phyloP scores from a whole-genome alignment of 78 protist species.

The Polysphondylium violaceum region DNA sequence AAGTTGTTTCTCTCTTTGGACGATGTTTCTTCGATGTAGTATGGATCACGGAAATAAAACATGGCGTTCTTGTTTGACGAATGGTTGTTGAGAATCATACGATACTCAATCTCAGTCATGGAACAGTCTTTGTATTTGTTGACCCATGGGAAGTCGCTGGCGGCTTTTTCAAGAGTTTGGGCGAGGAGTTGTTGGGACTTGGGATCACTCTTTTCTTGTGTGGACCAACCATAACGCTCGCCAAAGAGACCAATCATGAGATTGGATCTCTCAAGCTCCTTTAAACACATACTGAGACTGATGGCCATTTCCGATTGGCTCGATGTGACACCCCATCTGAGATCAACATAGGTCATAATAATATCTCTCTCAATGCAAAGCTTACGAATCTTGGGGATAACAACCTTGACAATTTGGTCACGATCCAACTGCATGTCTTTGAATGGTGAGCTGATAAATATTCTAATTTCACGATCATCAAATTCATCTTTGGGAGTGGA shows the following conservation, averaged over 20 bases:
- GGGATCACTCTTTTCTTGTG: slow-evolving; percentile 58
- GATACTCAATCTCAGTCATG: slow-evolving; percentile 79
- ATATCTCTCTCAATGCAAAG: slow-evolving; percentile 79
- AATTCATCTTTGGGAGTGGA: slow-evolving; percentile 16
- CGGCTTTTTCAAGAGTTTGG: slow-evolving; percentile 64
- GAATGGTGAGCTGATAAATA: slow-evolving; percentile 81
- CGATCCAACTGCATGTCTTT: slow-evolving; percentile 84
- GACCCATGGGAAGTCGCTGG: slow-evolving; percentile 79
- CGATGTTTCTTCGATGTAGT: slow-evolving; percentile 60
- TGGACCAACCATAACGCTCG: slow-evolving; percentile 85
- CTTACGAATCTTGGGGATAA: slow-evolving; percentile 80
- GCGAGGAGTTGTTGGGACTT: slow-evolving; percentile 53
- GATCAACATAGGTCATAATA: slow-evolving; percentile 63
- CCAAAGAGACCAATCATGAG: slow-evolving; percentile 77
- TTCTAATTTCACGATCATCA: slow-evolving; percentile 67
- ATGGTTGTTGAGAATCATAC: slow-evolving; percentile 19
- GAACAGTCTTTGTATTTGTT: slow-evolving; percentile 54
- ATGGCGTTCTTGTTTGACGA: neutral
- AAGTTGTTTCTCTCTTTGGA: slow-evolving; percentile 52
- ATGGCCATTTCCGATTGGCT: slow-evolving; percentile 62
- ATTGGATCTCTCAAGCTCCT: slow-evolving; percentile 72
- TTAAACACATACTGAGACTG: slow-evolving; percentile 71
- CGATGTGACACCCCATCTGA: slow-evolving; percentile 85
- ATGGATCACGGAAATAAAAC: slow-evolving; percentile 82
- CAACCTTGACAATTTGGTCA: slow-evolving; percentile 82